Conservation (phyloP, 1,284 basidiomycete species). For the Cutaneotrichosporon arboriforme region DNA sequence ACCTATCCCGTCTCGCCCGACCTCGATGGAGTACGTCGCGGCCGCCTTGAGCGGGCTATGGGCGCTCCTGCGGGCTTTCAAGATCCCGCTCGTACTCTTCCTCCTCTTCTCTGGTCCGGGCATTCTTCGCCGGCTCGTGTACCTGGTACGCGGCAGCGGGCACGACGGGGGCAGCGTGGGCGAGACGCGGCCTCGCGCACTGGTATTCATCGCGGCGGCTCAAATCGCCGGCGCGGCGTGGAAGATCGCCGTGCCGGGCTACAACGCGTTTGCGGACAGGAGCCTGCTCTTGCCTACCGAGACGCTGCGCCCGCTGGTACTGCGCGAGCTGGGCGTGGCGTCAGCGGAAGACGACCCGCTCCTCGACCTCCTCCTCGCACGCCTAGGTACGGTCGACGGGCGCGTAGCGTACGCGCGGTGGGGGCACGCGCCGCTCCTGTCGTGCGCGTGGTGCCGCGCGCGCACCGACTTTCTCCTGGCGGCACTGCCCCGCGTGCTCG, state of each 20-base stretch:
- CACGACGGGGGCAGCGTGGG: too few species aligned
- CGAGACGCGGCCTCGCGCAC: too few species aligned
- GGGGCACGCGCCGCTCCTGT: conserved; percentile 26
- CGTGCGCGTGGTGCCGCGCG: conserved; percentile 34
- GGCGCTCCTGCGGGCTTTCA: too few species aligned
- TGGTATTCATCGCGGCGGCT: too few species aligned
- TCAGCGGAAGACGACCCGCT: not conserved
- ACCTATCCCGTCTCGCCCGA: too few species aligned
- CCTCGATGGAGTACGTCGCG: too few species aligned
- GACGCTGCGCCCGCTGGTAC: conserved; percentile 16
- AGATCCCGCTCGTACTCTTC: too few species aligned
- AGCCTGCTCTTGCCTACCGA: conserved; percentile 19
- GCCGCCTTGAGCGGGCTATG: too few species aligned
- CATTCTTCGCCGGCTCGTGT: too few species aligned
- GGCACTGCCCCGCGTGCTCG: conserved; percentile 21
- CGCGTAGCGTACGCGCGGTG: conserved; percentile 31
- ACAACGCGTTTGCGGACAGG: conserved; percentile 28
- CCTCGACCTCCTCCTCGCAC: conserved; percentile 26
- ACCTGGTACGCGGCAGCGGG: too few species aligned
- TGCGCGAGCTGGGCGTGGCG: not conserved
- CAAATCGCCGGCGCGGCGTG: too few species aligned
- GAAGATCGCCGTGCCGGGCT: conserved; percentile 18
- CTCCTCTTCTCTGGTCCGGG: too few species aligned
- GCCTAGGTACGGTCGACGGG: conserved; percentile 24
- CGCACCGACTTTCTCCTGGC: conserved; percentile 27